Evolutionary conservation across 164 flowering plant species (phyloP).

Genomic region (Nelumbo lutea): DNA sequence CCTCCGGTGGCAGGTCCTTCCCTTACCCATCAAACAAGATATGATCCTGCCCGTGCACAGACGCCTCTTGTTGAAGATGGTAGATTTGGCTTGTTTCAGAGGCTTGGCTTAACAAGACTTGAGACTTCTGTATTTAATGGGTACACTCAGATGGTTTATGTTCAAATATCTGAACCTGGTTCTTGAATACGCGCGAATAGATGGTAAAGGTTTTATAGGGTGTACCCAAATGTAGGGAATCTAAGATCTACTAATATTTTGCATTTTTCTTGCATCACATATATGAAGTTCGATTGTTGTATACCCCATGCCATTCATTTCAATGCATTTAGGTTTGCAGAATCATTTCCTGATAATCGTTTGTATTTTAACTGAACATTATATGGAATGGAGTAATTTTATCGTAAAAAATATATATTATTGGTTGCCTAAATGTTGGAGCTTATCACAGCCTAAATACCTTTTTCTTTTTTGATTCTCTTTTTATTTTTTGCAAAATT

Average conservation of each 20-base stretch:
- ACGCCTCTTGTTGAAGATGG: slow-evolving; percentile 91
- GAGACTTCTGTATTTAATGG: slow-evolving; percentile 91
- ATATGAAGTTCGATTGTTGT: not conserved
- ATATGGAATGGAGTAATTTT: not conserved
- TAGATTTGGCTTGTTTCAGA: slow-evolving; percentile 67
- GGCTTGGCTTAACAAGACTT: slow-evolving; percentile 64
- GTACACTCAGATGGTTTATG: slow-evolving; percentile 95
- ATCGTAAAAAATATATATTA: not conserved
- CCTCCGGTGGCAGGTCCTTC: slow-evolving; percentile 99
- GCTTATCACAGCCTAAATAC: no score
- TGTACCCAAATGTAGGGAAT: not conserved
- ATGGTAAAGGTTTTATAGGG: slow-evolving; percentile 4
- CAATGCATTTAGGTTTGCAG: not conserved
- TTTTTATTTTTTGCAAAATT: no score
- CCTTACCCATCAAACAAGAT: slow-evolving; percentile 91
- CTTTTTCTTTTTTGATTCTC: no score
- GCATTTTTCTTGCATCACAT: not conserved
- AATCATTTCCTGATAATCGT: not conserved
- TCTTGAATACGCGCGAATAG: slow-evolving; percentile 23
- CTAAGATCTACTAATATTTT: slow-evolving; percentile 1
- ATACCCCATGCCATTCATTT: not conserved
- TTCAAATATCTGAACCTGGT: slow-evolving; percentile 58
- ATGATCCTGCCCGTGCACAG: slow-evolving; percentile 82
- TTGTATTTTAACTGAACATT: not conserved
- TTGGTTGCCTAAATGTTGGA: no score